Conservation (phyloP, 768 basidiomycete genomes). For the Kockovaella imperatae region DNA sequence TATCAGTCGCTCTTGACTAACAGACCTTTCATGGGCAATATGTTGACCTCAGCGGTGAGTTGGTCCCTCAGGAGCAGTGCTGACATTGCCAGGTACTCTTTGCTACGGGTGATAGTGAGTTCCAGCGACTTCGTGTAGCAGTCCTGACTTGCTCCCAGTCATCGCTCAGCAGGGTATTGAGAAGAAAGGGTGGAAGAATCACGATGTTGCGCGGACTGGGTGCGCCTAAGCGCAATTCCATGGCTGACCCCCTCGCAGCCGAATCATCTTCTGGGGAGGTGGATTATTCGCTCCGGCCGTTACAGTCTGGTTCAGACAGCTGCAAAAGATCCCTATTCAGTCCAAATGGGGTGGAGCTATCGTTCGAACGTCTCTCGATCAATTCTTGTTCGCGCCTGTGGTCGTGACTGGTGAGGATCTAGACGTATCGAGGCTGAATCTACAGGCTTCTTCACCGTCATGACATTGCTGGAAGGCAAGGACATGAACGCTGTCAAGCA, state of each 20-base stretch:
- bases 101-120: conserved; percentile 38
- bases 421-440: conserved; percentile 5
- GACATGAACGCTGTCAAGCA: conserved; percentile 51
- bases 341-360: conserved; percentile 25
- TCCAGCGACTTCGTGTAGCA: conserved; percentile 45
- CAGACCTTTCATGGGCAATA: conserved; percentile 27
- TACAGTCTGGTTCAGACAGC: conserved; percentile 70
- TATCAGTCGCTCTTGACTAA: conserved; percentile 47
- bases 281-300: conserved; percentile 68
- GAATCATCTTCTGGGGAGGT: conserved; percentile 58
- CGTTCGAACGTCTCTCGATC: conserved; percentile 66
- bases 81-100: conserved; percentile 28
- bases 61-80: neutral
- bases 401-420: conserved; percentile 44
- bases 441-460: conserved; percentile 59
- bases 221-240: conserved; percentile 10
- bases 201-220: conserved; percentile 52
- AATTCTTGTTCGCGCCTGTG: conserved; percentile 68
- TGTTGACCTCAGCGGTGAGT: conserved; percentile 32
- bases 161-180: conserved; percentile 83
- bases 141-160: conserved; percentile 59
- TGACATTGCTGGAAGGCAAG: conserved; percentile 74
- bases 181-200: conserved; percentile 57
- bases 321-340: conserved; percentile 61
- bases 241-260: conserved; percentile 17